phyloP scores from a whole-genome alignment of 768 basidiomycete genomes.

The Pleurotus citrinopileatus region DNA sequence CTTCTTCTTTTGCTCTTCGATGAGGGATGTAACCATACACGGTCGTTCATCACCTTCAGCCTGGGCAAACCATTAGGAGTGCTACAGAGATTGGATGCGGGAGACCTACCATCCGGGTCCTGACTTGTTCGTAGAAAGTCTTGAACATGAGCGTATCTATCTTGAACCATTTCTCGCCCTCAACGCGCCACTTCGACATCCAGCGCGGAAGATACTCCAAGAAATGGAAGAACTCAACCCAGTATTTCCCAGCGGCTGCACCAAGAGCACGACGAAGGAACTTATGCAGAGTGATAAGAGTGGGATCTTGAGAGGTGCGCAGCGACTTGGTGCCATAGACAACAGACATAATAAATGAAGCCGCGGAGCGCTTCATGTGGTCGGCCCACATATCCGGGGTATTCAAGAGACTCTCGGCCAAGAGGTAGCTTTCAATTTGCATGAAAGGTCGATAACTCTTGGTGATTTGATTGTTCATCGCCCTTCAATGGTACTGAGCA shows the following conservation, averaged over 20 bases:
- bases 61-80: no score
- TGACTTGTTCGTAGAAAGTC: constrained; percentile 11
- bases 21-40: constrained; percentile 2
- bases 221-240: constrained; percentile 34
- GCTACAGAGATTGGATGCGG: background rate
- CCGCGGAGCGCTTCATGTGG: constrained; percentile 20
- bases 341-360: constrained; percentile 14
- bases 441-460: constrained; percentile 11
- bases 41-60: constrained; percentile 3
- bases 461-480: constrained; percentile 11
- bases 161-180: constrained; percentile 18
- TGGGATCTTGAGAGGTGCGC: constrained; percentile 26
- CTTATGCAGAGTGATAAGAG: constrained; percentile 15
- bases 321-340: constrained; percentile 12
- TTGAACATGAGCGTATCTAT: constrained; percentile 12
- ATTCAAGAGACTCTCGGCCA: constrained; percentile 9
- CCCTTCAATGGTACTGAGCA: background rate
- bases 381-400: constrained; percentile 22
- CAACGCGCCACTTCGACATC: constrained; percentile 27
- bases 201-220: constrained; percentile 27
- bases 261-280: constrained; percentile 23
- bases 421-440: constrained; percentile 14
- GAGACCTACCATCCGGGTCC: constrained; percentile 4
- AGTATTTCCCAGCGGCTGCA: constrained; percentile 33
- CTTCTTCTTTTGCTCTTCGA: constrained; percentile 10